Evolutionary conservation across 768 basidiomycete genomes (phyloP).

Genomic region (Phylloporus arenicola): DNA sequence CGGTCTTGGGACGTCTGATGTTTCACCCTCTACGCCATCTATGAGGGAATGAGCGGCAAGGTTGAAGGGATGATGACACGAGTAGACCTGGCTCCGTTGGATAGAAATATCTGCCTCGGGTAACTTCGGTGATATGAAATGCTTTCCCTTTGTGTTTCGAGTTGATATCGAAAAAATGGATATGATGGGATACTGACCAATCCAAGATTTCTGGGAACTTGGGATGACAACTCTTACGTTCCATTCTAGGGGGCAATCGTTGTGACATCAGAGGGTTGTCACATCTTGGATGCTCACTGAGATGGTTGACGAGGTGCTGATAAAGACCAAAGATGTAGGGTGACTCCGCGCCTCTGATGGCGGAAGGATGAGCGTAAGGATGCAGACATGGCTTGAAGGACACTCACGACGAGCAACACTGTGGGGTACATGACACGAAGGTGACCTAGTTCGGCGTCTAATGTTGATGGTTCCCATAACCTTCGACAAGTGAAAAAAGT

Average conservation of each 20-base stretch:
- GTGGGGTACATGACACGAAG: constrained; percentile 11
- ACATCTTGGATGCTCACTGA: constrained; percentile 41
- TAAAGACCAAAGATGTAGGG: constrained; percentile 75
- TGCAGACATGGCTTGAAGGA: background rate
- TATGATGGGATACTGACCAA: constrained; percentile 44
- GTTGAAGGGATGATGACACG: background rate
- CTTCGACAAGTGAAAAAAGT: constrained; percentile 5
- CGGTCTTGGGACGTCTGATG: constrained; percentile 52
- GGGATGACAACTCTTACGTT: constrained; percentile 77
- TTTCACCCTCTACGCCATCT: constrained; percentile 66
- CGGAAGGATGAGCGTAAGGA: background rate
- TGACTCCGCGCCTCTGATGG: constrained; percentile 57
- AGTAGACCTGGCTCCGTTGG: constrained; percentile 50
- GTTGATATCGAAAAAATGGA: background rate
- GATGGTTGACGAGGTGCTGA: constrained; percentile 47
- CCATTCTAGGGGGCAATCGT: constrained; percentile 46
- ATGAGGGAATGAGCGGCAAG: background rate
- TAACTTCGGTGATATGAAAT: constrained; percentile 71
- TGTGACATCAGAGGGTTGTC: constrained; percentile 7
- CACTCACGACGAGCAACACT: constrained; percentile 43
- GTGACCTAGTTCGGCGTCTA: background rate
- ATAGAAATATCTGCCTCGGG: constrained; percentile 71
- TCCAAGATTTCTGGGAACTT: constrained; percentile 83
- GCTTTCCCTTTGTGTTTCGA: constrained; percentile 54
- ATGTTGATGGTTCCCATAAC: constrained; percentile 18